Evolutionary conservation across 129 eudicot genomes (phyloP), one percentile per base, ranked within the genome.

Genomic region (Chrysanthemum makinoi): DNA sequence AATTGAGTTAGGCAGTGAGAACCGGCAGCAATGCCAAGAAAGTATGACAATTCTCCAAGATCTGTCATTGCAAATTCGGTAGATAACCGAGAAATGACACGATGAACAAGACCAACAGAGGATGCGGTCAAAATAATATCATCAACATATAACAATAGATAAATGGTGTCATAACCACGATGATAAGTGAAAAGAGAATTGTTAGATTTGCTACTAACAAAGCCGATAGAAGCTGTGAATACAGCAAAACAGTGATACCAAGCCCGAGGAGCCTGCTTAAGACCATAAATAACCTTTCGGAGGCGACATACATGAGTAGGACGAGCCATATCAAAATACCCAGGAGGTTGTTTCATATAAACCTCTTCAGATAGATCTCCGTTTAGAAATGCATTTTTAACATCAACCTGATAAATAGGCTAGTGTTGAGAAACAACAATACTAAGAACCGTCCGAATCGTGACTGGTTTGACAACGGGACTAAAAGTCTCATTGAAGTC

Each of bases 311-410:
- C 59, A 53, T 53, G 59, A 15, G 14, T 13, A 10, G 59, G 6
- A 15, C 14, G 17, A n/a, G 17, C 6, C 5, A 17, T 10, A 15
- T 53, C 7, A 12, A 53, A 22, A 53, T 53, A 53, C 1, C 16
- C n/a, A 15, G 59, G 59, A 53, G 59, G 59, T 13, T 53, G n/a
- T 53, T 53, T 53, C 59, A 53, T 53, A 53, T 53, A 48, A 48
- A 48, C 53, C 53, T 48, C 53, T 48, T 48, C 53, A 48, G 12
- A 2, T 2, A 48, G 53, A 48, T 48, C 53, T 8, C 53, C 12
- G 53, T 48, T 48, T 10, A 48, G 53, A 13, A 48, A 48, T 8
- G 53, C 53, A 8, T 4, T 48, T 48, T 48, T 48, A 6, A 5
- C 53, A 13, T 48, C 53, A 10, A 48, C 1, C 12, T 48, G 53